Percentiles rank a stretch among this genome's conserved stretches.
Evolutionary conservation across 2,329 filamentous ascomycete genomes (phyloP).

Genomic region (Colletotrichum tanaceti): DNA sequence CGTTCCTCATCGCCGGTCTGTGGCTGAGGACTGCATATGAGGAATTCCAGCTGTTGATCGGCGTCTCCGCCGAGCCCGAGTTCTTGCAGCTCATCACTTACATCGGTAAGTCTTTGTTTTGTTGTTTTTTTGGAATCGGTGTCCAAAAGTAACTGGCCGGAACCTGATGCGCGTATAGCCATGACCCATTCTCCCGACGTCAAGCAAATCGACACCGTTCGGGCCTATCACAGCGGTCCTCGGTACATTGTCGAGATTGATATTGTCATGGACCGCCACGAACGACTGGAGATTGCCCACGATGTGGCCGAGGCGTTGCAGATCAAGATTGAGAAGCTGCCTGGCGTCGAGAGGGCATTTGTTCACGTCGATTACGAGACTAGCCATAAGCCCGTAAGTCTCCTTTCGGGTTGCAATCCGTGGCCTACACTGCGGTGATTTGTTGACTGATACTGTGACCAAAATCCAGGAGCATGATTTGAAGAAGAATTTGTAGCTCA

Average conservation of each 20-base stretch:
- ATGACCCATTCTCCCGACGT: conserved; percentile 90
- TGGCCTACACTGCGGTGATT: too few relatives aligned
- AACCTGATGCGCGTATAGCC: conserved; percentile 41
- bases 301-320: conserved; percentile 95
- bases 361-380: conserved; percentile 99
- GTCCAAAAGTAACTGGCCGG: background rate
- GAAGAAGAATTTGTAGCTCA: conserved; percentile 68
- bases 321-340: conserved; percentile 91
- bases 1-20: conserved; percentile 78
- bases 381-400: conserved; percentile 80
- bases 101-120: conserved; percentile 64
- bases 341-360: conserved; percentile 92
- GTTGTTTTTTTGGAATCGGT: background rate
- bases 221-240: conserved; percentile 90
- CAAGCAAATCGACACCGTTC: conserved; percentile 90
- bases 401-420: too few relatives aligned
- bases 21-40: conserved; percentile 89
- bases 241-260: conserved; percentile 95
- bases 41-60: conserved; percentile 92
- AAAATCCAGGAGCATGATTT: conserved; percentile 66
- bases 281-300: conserved; percentile 81
- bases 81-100: conserved; percentile 96
- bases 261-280: conserved; percentile 86
- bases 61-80: conserved; percentile 85
- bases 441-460: too few relatives aligned